Conservation (phyloP, 345 rosid genomes). For the Kernera saxatilis region DNA sequence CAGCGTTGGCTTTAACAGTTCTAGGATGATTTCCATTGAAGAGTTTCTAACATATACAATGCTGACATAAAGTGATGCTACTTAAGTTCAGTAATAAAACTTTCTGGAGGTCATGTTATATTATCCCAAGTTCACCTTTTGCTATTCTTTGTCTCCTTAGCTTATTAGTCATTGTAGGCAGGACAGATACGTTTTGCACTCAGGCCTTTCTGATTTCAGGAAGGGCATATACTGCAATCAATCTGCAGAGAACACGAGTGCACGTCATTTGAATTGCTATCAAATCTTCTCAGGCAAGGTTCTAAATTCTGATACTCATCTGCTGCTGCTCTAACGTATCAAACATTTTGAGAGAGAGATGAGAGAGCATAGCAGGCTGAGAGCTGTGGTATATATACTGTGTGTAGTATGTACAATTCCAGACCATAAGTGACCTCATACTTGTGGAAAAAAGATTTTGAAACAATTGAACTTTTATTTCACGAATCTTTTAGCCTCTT, state of each 20-base stretch:
- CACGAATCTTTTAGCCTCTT: not conserved
- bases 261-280: not conserved
- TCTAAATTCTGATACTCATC: not conserved
- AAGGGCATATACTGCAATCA: not conserved
- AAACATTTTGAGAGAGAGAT: not conserved
- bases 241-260: not conserved
- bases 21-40: not conserved
- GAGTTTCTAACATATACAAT: not conserved
- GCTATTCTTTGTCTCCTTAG: not conserved
- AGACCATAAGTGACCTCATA: not conserved
- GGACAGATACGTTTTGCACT: not conserved
- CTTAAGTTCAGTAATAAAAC: not conserved
- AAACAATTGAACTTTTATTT: too few species aligned
- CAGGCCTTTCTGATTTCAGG: constrained; percentile 10
- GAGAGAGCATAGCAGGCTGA: not conserved
- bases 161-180: not conserved
- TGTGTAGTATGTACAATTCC: not conserved
- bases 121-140: not conserved
- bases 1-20: not conserved
- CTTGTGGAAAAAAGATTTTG: too few species aligned
- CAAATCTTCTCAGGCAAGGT: not conserved
- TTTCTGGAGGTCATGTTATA: not conserved
- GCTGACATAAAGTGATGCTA: not conserved
- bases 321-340: not conserved
- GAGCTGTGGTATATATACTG: not conserved